Percentiles rank a stretch among this genome's conserved stretches.
phyloP scores from a whole-genome alignment of 139 green algal genomes.

The Chlamydomonas sp. region DNA sequence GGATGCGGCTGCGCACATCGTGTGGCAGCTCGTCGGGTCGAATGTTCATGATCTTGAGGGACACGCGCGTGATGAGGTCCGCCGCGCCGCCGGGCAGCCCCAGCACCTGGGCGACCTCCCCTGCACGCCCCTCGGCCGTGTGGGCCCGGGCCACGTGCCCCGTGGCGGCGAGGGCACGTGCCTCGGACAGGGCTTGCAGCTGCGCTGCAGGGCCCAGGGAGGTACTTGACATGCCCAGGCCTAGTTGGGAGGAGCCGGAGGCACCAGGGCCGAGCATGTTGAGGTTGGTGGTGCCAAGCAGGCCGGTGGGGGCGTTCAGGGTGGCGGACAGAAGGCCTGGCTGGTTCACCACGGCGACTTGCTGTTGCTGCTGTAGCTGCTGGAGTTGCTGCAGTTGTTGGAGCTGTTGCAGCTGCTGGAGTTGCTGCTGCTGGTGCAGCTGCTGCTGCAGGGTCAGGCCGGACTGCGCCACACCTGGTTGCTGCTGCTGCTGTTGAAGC shows the following conservation, averaged over 20 bases:
- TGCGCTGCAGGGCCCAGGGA: background rate
- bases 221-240: background rate
- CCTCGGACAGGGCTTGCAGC: constrained; percentile 13
- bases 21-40: constrained; percentile 18
- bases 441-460: background rate
- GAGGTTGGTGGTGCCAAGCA: background rate
- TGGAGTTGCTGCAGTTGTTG: background rate
- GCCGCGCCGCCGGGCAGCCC: background rate
- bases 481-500: background rate
- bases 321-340: background rate
- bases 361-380: background rate
- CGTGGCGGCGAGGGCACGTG: background rate
- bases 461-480: background rate
- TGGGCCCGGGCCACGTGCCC: background rate
- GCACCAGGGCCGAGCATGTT: background rate
- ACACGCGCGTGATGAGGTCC: constrained; percentile 25
- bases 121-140: background rate
- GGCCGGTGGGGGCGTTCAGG: background rate
- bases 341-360: background rate
- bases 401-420: background rate
- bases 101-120: background rate
- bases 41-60: constrained; percentile 30
- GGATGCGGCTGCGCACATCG: constrained; percentile 13
- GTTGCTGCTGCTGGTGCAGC: background rate
- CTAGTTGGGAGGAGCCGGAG: background rate